Base-by-base conservation (phyloP, 2,329 filamentous ascomycete genomes). In the Diaporthe vaccinii region DNA sequence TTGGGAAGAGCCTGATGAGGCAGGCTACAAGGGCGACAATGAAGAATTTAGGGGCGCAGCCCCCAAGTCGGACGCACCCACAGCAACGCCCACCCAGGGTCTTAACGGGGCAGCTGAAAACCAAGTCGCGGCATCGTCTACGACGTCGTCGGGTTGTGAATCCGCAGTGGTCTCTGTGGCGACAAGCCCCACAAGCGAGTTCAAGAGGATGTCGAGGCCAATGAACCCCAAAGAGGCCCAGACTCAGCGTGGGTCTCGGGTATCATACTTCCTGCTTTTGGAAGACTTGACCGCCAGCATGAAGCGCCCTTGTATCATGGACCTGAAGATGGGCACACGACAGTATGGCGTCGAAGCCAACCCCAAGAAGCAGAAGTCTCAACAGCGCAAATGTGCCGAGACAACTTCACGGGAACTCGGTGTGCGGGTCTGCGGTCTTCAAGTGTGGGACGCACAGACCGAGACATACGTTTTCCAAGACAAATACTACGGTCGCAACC, bases 321-420 rank as follows among this genome's bases (percentile, higher is more conserved):
- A 99, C 82, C 88, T 99, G 77, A 99, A 99, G 83, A 99, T 99
- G 97, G 97, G 97, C 28, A 99, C 97, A 10, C 93, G 97, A 2
- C 97, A 99, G 82, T 98, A 98, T 82, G 97, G 97, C 10, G 92
- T 98, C 17, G 96, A 98, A 79, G 97, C 97, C 2, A 92, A 90
- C 72, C 92, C 95, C 58, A 98, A 98, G 87, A 99, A 99, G 84
- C 94, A 96, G 81, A 92, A 93, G 76, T 98, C 97, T 0, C 97
- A 99, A 83, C 92, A 95, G 75, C 93, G 95, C 79, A 99, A 99
- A 84, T 98, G 97, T 83, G 93, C 94, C 78, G 93, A 91, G 77
- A 99, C 97, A 0, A 99, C 97, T 0, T 98, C 97, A 10, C 92
- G 93, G 76, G 93, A 97, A 82, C 90, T 99, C 0, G 97, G 97